Evolutionary conservation across 305 asterid genomes (phyloP), one percentile per base, ranked within the genome.

Genomic region (Solanum aculeatissimum): DNA sequence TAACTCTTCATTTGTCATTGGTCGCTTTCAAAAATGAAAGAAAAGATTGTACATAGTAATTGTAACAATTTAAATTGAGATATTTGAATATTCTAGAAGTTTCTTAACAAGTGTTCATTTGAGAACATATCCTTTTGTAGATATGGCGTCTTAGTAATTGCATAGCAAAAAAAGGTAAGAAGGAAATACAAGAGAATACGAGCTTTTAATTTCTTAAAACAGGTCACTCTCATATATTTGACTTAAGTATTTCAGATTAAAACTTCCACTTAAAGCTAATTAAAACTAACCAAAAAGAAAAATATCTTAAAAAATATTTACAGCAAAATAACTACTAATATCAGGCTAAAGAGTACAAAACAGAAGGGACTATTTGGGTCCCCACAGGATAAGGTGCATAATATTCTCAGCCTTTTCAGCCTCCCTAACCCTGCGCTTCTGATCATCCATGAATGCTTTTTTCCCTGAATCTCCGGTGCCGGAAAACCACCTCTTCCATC

Each of bases 341-440:
- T 38, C 35, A 53, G 16, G 10, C 19, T 25, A 47, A 66, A 66
- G 11, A 66, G 45, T 66, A 11, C 29, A 35, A 47, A 10, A 80
- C 10, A 6, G 45, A 45, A 9, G 29, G 35, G 70, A 42, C 54
- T 77, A 84, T 81, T 84, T 84, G 78, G 86, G 86, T 18, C 86
- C 93, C 93, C 93, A 90, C 11, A 88, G 83, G 83, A 89, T 88
- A 75, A 90, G 90, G 83, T 91, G 89, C 90, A 91, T 85, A 70
- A 90, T 51, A 86, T 86, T 91, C 87, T 91, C 94, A 58, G 91
- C 89, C 84, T 90, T 91, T 86, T 91, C 92, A 14, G 91, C 90
- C 19, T 91, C 91, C 86, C 87, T 89, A 32, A 66, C 19, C 87
- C 90, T 86, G 62, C 88, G 87, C 85, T 83, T 83, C 77, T 80